These are phyloP conservation scores for Fusarium sp. DNA, from an alignment of 2,329 filamentous ascomycete genomes.

Conservation along the genomic window DNA sequence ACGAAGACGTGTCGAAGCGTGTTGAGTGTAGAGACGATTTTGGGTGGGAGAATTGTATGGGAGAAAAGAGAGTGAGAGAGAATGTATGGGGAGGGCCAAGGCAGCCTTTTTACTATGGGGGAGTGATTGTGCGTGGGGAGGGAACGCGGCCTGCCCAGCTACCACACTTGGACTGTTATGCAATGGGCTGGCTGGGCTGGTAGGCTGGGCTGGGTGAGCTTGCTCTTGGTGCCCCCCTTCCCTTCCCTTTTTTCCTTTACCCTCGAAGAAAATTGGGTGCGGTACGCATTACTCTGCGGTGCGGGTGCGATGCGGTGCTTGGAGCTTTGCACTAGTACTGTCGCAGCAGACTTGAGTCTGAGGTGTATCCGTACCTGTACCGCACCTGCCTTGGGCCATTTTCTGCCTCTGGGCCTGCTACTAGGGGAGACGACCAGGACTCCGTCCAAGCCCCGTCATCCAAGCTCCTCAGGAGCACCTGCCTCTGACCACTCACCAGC, in stretches of 20 bases:
- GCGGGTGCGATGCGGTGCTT: constrained; percentile 31
- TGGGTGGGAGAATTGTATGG: constrained; percentile 70
- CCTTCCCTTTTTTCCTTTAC: constrained; percentile 18
- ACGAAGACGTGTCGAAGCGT: constrained; percentile 53
- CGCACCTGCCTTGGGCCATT: constrained; percentile 35
- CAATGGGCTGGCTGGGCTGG: constrained; percentile 30
- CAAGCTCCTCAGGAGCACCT: constrained; percentile 38
- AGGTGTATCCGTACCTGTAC: constrained; percentile 29
- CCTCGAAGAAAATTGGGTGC: constrained; percentile 44
- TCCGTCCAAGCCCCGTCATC: constrained; percentile 40
- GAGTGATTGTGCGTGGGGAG: constrained; percentile 66
- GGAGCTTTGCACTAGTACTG: constrained; percentile 40
- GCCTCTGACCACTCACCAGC: constrained; percentile 41
- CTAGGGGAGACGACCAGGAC: constrained; percentile 35
- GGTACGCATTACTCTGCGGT: constrained; percentile 28
- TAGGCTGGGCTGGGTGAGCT: constrained; percentile 33
- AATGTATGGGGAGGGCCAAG: constrained; percentile 65
- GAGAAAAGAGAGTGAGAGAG: constrained; percentile 66
- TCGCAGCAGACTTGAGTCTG: constrained; percentile 27
- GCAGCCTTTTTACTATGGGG: constrained; percentile 73
- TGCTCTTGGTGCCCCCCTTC: constrained; percentile 37
- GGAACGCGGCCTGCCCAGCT: constrained; percentile 46
- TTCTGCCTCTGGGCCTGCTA: constrained; percentile 27
- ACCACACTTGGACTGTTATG: constrained; percentile 46
- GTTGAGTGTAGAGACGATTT: constrained; percentile 57